Evolutionary conservation across 306 rosid genomes (phyloP).

Genomic region (Lathyrus aphaca): DNA sequence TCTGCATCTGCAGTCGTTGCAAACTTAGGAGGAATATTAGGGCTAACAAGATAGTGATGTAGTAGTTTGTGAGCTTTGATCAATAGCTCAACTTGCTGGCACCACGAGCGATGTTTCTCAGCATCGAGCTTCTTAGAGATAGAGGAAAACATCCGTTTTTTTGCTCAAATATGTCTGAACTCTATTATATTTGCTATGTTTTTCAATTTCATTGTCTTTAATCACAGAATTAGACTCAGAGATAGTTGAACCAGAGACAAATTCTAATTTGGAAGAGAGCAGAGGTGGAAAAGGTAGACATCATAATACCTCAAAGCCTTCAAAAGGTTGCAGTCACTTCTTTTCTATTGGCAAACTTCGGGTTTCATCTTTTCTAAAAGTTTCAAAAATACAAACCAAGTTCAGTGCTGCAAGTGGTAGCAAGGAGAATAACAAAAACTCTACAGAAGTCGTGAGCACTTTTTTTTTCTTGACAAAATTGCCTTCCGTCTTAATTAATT

Average conservation of each 20-base stretch:
- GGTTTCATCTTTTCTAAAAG: background rate
- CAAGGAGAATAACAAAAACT: no score
- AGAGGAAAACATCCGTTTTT: no score
- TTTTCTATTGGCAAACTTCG: background rate
- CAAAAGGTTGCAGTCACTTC: conserved; percentile 1
- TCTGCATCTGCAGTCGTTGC: no score
- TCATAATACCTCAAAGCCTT: background rate
- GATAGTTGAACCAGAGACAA: background rate
- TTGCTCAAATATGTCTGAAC: no score
- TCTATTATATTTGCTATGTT: no score
- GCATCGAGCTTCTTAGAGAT: no score
- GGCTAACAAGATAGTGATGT: no score
- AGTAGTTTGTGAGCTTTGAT: no score
- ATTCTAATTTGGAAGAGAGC: conserved; percentile 3
- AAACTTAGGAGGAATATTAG: no score
- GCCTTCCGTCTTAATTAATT: background rate
- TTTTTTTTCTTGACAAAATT: background rate
- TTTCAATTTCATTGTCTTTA: background rate
- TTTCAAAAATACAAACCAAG: background rate
- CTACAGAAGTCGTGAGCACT: background rate
- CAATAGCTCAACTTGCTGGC: no score
- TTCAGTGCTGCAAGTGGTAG: background rate
- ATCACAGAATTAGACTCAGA: background rate
- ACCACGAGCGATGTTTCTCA: no score
- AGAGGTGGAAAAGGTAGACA: background rate